These are phyloP conservation scores for Trypanosoma congolense DNA, from an alignment of 208 protist genomes.

Conservation along the genomic window DNA sequence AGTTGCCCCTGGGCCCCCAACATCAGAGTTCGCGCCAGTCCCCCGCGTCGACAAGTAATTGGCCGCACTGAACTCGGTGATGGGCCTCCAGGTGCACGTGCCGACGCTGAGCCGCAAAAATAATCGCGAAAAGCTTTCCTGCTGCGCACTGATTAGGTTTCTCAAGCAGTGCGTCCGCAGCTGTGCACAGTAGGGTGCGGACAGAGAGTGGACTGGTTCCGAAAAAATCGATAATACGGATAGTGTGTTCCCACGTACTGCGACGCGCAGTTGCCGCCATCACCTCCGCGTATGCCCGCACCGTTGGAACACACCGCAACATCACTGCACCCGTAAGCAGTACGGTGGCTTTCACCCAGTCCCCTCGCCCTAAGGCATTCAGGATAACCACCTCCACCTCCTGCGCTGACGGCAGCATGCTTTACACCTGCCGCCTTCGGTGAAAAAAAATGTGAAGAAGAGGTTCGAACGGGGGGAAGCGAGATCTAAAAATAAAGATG, in stretches of 20 bases:
- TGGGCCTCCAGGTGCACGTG: conserved; percentile 13
- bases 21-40: conserved; percentile 13
- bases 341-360: conserved; percentile 38
- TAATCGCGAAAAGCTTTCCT: conserved; percentile 16
- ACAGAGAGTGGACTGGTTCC: conserved; percentile 50
- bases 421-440: neutral
- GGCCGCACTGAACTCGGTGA: conserved; percentile 23
- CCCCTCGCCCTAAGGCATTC: conserved; percentile 29
- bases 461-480: conserved; percentile 5
- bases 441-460: conserved; percentile 9
- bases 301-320: conserved; percentile 50
- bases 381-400: conserved; percentile 66
- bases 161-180: conserved; percentile 39
- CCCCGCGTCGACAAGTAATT: conserved; percentile 15
- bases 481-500: neutral
- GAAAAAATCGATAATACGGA: conserved; percentile 42
- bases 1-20: conserved; percentile 19
- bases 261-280: conserved; percentile 31
- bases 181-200: conserved; percentile 48
- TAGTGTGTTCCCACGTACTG: conserved; percentile 36
- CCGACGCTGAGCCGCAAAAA: conserved; percentile 20
- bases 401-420: conserved; percentile 37
- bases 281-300: conserved; percentile 58
- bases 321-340: conserved; percentile 52
- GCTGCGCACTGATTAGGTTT: conserved; percentile 9